Evolutionary conservation across 768 basidiomycete genomes (phyloP).

Genomic region (Macrolepiota albuminosa): DNA sequence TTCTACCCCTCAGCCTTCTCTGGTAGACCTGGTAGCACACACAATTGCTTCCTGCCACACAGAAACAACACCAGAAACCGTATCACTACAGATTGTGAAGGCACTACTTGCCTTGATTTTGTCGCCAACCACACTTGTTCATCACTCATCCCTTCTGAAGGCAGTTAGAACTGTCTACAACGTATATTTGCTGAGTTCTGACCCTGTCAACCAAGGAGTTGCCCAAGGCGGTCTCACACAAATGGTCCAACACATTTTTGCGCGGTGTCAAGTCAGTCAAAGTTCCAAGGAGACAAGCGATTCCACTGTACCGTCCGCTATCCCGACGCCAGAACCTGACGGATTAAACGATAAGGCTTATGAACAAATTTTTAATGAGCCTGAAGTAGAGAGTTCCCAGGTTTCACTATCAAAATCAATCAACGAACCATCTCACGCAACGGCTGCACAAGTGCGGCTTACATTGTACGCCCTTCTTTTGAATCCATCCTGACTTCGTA

Average conservation of each 20-base stretch:
- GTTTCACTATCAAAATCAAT: conserved; percentile 6
- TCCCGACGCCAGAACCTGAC: conserved; percentile 11
- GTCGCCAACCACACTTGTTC: conserved; percentile 82
- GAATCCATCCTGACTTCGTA: neutral
- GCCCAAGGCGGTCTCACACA: conserved; percentile 97
- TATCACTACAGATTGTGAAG: conserved; percentile 96
- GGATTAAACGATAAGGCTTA: neutral
- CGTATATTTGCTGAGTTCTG: conserved; percentile 87
- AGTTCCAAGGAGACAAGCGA: conserved; percentile 18
- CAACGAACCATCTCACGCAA: conserved; percentile 2
- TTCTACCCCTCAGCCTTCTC: conserved; percentile 56
- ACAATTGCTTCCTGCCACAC: conserved; percentile 92
- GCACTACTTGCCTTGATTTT: conserved; percentile 86
- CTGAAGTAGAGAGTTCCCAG: conserved; percentile 7
- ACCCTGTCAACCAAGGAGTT: conserved; percentile 94
- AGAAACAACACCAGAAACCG: conserved; percentile 82
- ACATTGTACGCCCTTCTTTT: conserved; percentile 13
- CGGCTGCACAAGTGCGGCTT: neutral
- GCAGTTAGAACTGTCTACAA: conserved; percentile 98
- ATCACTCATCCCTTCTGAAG: conserved; percentile 94
- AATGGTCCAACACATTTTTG: conserved; percentile 97
- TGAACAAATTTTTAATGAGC: neutral
- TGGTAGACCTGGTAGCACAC: conserved; percentile 91
- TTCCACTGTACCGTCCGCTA: conserved; percentile 7
- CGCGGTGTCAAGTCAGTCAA: conserved; percentile 55